These are phyloP conservation scores for Immersiella caudata DNA, from an alignment of 495 filamentous ascomycete genomes.

Conservation along the genomic window DNA sequence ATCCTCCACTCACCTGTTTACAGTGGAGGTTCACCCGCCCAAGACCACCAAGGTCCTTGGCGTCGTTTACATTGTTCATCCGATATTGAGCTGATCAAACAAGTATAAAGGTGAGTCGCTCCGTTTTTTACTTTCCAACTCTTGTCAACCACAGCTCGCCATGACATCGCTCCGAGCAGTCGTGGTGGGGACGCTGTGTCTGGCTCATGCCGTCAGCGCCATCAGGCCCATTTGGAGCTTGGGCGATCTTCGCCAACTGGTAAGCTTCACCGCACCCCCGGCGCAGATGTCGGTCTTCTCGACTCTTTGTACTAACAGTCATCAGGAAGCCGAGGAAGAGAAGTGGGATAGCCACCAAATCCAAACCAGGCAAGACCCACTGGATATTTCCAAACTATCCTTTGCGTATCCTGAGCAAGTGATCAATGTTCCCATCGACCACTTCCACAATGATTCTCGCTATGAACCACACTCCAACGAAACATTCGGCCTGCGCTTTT, in stretches of 20 bases:
- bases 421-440: constrained; percentile 69
- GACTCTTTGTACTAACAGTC: too few relatives aligned
- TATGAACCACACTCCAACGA: constrained; percentile 69
- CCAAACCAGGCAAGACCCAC: background rate
- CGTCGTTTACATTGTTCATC: background rate
- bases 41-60: background rate
- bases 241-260: background rate
- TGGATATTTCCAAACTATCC: constrained; percentile 9
- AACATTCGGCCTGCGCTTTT: constrained; percentile 68
- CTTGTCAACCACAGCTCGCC: background rate
- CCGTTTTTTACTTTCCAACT: background rate
- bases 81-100: background rate
- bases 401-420: constrained; percentile 49
- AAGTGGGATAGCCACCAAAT: too few relatives aligned
- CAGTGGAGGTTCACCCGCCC: background rate
- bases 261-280: background rate
- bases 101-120: background rate
- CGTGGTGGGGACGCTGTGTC: constrained; percentile 14
- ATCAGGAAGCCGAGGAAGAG: too few relatives aligned
- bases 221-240: constrained; percentile 2
- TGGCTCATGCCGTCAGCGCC: background rate
- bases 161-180: constrained; percentile 25
- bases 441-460: constrained; percentile 70
- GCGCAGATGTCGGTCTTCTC: too few relatives aligned
- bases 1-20: background rate